Percentiles rank a stretch among this genome's conserved stretches.
phyloP scores from a whole-genome alignment of 1,139 yeast genomes.

The Scheffersomyces titani region DNA sequence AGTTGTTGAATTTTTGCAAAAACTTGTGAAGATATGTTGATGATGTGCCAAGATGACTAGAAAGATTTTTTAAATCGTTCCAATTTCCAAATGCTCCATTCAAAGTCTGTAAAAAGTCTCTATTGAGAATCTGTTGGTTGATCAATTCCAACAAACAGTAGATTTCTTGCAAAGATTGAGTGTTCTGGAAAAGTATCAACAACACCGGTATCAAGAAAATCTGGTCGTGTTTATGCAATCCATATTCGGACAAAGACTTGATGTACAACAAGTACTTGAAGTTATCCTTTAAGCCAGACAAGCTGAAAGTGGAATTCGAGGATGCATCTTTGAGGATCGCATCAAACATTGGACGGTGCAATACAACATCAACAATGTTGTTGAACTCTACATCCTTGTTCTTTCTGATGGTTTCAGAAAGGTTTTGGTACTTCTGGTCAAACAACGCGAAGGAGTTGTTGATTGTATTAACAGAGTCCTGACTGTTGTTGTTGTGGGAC shows the following conservation, averaged over 20 bases:
- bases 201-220: slow-evolving; percentile 41
- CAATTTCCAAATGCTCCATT: slow-evolving; percentile 31
- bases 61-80: slow-evolving; percentile 19
- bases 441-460: slow-evolving; percentile 21
- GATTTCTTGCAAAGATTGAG: slow-evolving; percentile 25
- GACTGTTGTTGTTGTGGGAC: slow-evolving; percentile 14
- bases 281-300: slow-evolving; percentile 22
- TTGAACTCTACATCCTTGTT: slow-evolving; percentile 39
- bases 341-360: slow-evolving; percentile 33
- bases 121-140: slow-evolving; percentile 33
- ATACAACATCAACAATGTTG: slow-evolving; percentile 22
- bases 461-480: slow-evolving; percentile 16
- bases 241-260: slow-evolving; percentile 39
- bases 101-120: slow-evolving; percentile 26
- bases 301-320: slow-evolving; percentile 11
- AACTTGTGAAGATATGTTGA: slow-evolving; percentile 20
- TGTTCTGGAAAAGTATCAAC: slow-evolving; percentile 29
- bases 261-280: slow-evolving; percentile 36
- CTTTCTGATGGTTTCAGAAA: slow-evolving; percentile 30
- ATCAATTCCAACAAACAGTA: slow-evolving; percentile 35
- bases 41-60: slow-evolving; percentile 2
- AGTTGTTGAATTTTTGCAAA: slow-evolving; percentile 23
- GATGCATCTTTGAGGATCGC: slow-evolving; percentile 23
- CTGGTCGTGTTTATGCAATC: slow-evolving; percentile 43
- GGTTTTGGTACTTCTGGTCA: slow-evolving; percentile 20